phyloP scores from a whole-genome alignment of 2,329 filamentous ascomycete species.

The Rhexocercosporidium sp. region DNA sequence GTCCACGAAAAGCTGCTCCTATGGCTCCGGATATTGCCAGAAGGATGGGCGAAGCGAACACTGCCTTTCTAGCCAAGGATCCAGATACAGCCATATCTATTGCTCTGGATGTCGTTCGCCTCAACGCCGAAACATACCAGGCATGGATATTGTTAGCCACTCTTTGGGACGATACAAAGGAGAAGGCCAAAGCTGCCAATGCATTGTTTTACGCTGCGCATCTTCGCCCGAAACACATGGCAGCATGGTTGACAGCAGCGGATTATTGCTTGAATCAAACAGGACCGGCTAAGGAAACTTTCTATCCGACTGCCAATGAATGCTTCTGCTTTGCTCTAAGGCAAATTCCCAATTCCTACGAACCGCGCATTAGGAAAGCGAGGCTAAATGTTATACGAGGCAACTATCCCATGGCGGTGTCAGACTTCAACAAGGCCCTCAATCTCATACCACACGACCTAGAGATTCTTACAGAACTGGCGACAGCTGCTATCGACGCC shows the following conservation, averaged over 20 bases:
- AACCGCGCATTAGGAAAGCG: constrained; percentile 10
- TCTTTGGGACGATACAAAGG: constrained; percentile 64
- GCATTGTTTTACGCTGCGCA: constrained; percentile 67
- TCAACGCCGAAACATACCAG: constrained; percentile 70
- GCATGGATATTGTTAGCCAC: constrained; percentile 68
- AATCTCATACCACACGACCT: constrained; percentile 43
- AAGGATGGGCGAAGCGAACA: constrained; percentile 68
- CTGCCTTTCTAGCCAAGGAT: constrained; percentile 67
- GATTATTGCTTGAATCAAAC: constrained; percentile 18
- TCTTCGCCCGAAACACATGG: constrained; percentile 63
- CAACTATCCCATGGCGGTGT: background rate
- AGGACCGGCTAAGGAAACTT: constrained; percentile 5
- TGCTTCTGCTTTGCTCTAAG: background rate
- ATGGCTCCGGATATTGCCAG: constrained; percentile 74
- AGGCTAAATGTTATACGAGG: background rate
- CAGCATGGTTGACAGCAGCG: constrained; percentile 58
- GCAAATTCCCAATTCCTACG: background rate
- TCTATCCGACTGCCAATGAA: constrained; percentile 4
- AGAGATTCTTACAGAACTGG: constrained; percentile 47
- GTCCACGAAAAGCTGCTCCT: constrained; percentile 63
- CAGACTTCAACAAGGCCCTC: constrained; percentile 9
- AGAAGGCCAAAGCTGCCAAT: constrained; percentile 61
- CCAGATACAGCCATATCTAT: constrained; percentile 64
- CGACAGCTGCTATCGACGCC: constrained; percentile 43
- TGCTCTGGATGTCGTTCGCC: constrained; percentile 67